Conservation (phyloP, 345 rosid species). For the Salix exigua region DNA sequence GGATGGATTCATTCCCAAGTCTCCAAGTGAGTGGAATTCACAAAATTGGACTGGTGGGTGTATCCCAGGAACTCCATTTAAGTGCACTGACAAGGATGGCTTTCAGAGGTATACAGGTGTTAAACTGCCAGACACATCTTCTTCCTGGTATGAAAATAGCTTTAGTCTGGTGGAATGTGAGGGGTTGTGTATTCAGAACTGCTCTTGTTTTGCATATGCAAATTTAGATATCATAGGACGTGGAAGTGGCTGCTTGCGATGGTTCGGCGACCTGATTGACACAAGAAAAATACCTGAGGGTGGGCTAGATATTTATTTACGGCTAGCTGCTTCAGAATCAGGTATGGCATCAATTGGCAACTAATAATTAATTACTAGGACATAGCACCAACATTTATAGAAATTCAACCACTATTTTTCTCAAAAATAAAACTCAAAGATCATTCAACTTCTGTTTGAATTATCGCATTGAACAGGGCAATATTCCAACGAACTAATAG, state of each 20-base stretch:
- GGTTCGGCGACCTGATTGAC: slow-evolving; percentile 16
- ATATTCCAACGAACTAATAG: too few species aligned
- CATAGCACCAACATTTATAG: too few species aligned
- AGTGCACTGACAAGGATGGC: background rate
- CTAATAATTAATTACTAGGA: background rate
- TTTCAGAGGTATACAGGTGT: background rate
- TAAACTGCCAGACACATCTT: slow-evolving; percentile 18
- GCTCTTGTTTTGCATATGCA: slow-evolving; percentile 17
- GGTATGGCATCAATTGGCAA: background rate
- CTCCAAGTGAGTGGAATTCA: background rate
- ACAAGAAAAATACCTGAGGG: background rate
- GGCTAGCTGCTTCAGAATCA: slow-evolving; percentile 12
- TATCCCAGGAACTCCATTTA: background rate
- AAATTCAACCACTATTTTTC: too few species aligned
- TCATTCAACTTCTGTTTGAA: too few species aligned
- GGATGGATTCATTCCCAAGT: background rate
- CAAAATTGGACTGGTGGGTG: background rate
- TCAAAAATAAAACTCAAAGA: too few species aligned
- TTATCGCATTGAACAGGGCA: too few species aligned
- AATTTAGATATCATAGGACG: slow-evolving; percentile 12
- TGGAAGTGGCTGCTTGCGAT: slow-evolving; percentile 19
- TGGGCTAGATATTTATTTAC: slow-evolving; percentile 12
- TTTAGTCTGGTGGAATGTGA: slow-evolving; percentile 8
- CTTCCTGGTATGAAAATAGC: slow-evolving; percentile 4
- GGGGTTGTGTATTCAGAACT: slow-evolving; percentile 7